Evolutionary conservation across 768 basidiomycete species (phyloP).

Genomic region (Dendrothele bispora): DNA sequence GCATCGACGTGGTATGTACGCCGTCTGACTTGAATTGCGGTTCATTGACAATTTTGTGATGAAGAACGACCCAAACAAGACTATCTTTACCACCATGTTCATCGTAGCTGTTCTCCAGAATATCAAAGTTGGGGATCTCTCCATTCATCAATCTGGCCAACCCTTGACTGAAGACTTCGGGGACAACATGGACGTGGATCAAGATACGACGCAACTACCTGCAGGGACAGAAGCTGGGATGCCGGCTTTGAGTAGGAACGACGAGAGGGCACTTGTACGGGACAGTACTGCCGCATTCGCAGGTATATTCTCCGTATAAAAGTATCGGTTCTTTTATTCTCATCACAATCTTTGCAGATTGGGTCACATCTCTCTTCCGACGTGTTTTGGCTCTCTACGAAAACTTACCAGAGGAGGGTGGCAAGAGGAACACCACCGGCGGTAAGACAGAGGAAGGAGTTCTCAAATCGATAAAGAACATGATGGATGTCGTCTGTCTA

Average conservation of each 20-base stretch:
- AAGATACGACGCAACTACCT: constrained; percentile 46
- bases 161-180: constrained; percentile 54
- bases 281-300: constrained; percentile 81
- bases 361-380: constrained; percentile 77
- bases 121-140: constrained; percentile 77
- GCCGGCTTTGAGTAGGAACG: constrained; percentile 52
- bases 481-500: constrained; percentile 78
- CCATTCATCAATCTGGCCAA: constrained; percentile 56
- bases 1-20: constrained; percentile 77
- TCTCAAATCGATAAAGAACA: constrained; percentile 75
- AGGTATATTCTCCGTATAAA: constrained; percentile 45
- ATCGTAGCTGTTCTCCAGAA: constrained; percentile 72
- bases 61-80: constrained; percentile 82
- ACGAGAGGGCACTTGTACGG: constrained; percentile 70
- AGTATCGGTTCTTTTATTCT: neutral
- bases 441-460: constrained; percentile 82
- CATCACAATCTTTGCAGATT: constrained; percentile 45
- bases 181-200: constrained; percentile 55
- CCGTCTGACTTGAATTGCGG: neutral
- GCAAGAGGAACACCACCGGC: constrained; percentile 79
- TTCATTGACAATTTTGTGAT: constrained; percentile 3
- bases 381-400: constrained; percentile 83
- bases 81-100: constrained; percentile 77
- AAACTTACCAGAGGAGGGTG: constrained; percentile 94
- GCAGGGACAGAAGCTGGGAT: constrained; percentile 47